Evolutionary conservation across 306 rosid species (phyloP).

Genomic region (Amphicarpaea edgeworthii): DNA sequence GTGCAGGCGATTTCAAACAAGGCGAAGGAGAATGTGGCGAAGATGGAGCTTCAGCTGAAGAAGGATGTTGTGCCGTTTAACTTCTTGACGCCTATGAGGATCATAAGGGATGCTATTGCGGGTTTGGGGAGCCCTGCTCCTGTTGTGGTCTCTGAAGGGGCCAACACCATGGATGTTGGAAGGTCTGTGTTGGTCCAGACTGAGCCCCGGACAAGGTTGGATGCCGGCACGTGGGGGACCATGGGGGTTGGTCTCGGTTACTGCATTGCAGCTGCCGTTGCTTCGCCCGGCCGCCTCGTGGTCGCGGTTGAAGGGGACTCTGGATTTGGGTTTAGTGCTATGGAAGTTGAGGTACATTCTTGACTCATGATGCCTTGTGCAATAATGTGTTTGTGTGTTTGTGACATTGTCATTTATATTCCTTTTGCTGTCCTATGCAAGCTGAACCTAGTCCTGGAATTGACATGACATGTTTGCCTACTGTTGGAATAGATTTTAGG

Average conservation of each 20-base stretch:
- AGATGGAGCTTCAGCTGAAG: constrained; percentile 82
- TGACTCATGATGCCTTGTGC: not conserved
- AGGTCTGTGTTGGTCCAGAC: constrained; percentile 61
- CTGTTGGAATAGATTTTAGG: constrained; percentile 11
- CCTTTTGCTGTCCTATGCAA: constrained; percentile 7
- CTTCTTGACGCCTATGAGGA: constrained; percentile 61
- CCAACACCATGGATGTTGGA: constrained; percentile 60
- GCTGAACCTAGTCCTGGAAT: not conserved
- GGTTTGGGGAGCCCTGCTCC: constrained; percentile 54
- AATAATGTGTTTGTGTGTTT: not conserved
- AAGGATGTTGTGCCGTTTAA: constrained; percentile 85
- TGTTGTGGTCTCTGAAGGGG: constrained; percentile 57
- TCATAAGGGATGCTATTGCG: constrained; percentile 54
- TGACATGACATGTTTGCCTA: not conserved
- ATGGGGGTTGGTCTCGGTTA: constrained; percentile 94
- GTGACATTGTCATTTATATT: not conserved
- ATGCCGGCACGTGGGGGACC: constrained; percentile 75
- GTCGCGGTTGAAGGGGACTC: constrained; percentile 97
- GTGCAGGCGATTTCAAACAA: constrained; percentile 70
- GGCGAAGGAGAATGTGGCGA: constrained; percentile 69
- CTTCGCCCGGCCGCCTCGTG: constrained; percentile 82
- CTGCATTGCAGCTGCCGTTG: constrained; percentile 95
- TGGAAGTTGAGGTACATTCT: constrained; percentile 95
- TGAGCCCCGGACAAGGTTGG: constrained; percentile 63
- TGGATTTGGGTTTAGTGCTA: constrained; percentile 93